phyloP scores from a whole-genome alignment of 805 yeast species.

The Candida sanyiensis region DNA sequence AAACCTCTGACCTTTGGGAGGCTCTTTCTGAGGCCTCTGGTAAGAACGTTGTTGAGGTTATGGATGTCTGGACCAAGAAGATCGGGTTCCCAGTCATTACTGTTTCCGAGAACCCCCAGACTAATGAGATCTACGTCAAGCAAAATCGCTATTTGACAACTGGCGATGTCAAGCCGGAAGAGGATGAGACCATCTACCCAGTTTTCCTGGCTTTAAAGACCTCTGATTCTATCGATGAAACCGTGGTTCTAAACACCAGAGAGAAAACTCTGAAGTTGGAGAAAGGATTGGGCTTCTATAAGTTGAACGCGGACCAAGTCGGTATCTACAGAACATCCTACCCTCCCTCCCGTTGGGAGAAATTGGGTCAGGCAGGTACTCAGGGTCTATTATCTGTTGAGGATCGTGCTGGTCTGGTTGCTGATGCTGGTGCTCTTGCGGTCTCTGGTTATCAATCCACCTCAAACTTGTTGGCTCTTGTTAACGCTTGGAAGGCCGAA shows the following conservation, averaged over 20 bases:
- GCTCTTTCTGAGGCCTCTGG: constrained; percentile 67
- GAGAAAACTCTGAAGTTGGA: constrained; percentile 40
- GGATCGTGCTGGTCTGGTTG: constrained; percentile 74
- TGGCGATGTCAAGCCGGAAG: constrained; percentile 72
- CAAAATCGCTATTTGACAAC: constrained; percentile 74
- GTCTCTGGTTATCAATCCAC: constrained; percentile 65
- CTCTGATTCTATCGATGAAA: constrained; percentile 52
- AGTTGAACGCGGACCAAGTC: constrained; percentile 66
- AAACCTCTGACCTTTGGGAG: constrained; percentile 73
- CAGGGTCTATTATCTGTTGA: constrained; percentile 59
- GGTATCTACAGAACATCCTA: constrained; percentile 76
- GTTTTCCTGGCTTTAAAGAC: constrained; percentile 65
- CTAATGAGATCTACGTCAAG: constrained; percentile 44
- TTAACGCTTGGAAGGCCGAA: constrained; percentile 56
- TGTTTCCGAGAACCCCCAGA: constrained; percentile 49
- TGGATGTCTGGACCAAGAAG: constrained; percentile 78
- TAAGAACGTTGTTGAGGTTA: constrained; percentile 61
- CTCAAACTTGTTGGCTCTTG: constrained; percentile 51
- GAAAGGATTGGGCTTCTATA: constrained; percentile 45
- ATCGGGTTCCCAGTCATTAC: constrained; percentile 72
- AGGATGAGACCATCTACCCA: constrained; percentile 63
- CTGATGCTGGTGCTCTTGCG: constrained; percentile 72
- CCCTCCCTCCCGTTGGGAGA: constrained; percentile 60
- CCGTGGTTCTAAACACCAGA: constrained; percentile 49
- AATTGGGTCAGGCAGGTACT: constrained; percentile 56